A percentile compares a stretch with the other conserved stretches of the same genome.
phyloP scores from a whole-genome alignment of 208 protist genomes.

The Trypanosoma boissoni region DNA sequence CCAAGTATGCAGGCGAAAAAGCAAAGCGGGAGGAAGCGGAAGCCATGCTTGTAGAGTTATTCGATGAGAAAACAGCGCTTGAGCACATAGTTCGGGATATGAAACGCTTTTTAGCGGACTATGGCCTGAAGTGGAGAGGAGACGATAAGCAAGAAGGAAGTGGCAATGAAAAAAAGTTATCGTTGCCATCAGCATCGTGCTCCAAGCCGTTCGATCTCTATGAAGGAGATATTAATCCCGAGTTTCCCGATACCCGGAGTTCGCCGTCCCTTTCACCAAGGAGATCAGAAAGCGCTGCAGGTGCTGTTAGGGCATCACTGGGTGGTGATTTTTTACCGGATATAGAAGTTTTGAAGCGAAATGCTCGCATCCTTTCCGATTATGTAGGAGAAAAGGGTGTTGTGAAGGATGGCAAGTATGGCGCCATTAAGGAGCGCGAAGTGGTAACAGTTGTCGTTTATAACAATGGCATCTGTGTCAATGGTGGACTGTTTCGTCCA shows the following conservation, averaged over 20 bases:
- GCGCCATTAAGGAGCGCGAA: constrained; percentile 66
- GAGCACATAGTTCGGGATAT: constrained; percentile 52
- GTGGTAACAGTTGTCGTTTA: constrained; percentile 83
- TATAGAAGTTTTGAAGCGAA: constrained; percentile 56
- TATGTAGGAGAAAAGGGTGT: constrained; percentile 78
- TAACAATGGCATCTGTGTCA: constrained; percentile 89
- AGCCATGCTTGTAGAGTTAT: constrained; percentile 54
- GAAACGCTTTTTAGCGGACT: constrained; percentile 39
- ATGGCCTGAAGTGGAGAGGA: constrained; percentile 42
- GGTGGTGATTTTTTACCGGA: constrained; percentile 29
- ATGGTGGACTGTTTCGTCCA: constrained; percentile 80
- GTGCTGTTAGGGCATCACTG: neutral
- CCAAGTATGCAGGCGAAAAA: constrained; percentile 50
- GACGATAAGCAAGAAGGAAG: constrained; percentile 3
- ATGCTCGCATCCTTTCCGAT: constrained; percentile 83
- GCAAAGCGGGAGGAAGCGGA: constrained; percentile 64
- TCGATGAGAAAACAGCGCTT: constrained; percentile 70
- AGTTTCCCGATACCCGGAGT: constrained; percentile 8
- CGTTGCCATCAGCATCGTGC: neutral
- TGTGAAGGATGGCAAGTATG: constrained; percentile 53
- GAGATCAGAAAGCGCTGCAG: neutral
- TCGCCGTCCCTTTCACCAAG: constrained; percentile 6
- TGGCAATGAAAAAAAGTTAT: neutral
- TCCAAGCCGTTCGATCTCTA: constrained; percentile 41
- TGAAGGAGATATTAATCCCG: constrained; percentile 28